Evolutionary conservation across 768 basidiomycete genomes (phyloP).

Genomic region (Tulasnella sp.): DNA sequence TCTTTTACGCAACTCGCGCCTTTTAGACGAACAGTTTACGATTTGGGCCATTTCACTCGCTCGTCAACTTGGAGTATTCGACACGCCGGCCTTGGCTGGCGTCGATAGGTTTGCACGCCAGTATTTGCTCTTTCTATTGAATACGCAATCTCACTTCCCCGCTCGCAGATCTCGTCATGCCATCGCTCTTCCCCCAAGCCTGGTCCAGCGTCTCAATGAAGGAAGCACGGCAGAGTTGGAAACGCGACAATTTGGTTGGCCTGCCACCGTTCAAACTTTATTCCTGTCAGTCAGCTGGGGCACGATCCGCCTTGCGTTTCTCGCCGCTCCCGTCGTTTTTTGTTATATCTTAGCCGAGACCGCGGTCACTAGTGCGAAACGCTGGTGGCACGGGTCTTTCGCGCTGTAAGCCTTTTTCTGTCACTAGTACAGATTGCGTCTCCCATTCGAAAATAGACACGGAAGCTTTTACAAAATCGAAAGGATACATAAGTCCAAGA

Average conservation of each 20-base stretch:
- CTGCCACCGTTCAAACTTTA: not conserved
- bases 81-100: not conserved
- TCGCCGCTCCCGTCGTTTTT: slow-evolving; percentile 10
- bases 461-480: slow-evolving; percentile 4
- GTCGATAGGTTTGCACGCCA: not conserved
- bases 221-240: slow-evolving; percentile 11
- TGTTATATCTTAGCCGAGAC: slow-evolving; percentile 2
- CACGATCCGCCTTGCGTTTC: slow-evolving; percentile 9
- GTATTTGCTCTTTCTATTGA: not conserved
- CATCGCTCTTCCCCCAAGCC: slow-evolving; percentile 14
- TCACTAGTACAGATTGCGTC: not conserved
- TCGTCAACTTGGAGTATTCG: not conserved
- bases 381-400: slow-evolving; percentile 14
- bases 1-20: not conserved
- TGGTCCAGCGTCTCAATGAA: slow-evolving; percentile 15
- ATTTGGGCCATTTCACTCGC: not conserved
- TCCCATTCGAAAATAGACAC: not conserved
- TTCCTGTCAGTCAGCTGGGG: slow-evolving; percentile 1
- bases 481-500: slow-evolving; percentile 10
- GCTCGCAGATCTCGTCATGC: slow-evolving; percentile 10
- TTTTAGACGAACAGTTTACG: not conserved
- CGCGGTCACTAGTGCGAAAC: slow-evolving; percentile 1
- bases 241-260: slow-evolving; percentile 11
- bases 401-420: not conserved
- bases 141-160: not conserved